These are phyloP conservation scores for Zasmidium citrigriseum DNA, from an alignment of 2,329 filamentous ascomycete genomes.

Conservation along the genomic window DNA sequence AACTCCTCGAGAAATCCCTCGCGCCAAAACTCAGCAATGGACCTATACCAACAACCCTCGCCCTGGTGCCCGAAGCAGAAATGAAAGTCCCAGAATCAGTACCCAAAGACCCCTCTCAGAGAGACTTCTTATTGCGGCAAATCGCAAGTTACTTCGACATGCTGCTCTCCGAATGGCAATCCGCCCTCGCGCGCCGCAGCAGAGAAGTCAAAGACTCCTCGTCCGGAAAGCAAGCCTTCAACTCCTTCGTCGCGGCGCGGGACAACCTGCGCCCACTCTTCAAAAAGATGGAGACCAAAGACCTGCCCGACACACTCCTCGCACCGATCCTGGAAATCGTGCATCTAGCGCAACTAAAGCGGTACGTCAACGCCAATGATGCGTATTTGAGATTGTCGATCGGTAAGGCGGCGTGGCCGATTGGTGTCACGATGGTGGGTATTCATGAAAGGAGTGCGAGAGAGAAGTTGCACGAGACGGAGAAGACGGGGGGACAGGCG, in stretches of 20 bases:
- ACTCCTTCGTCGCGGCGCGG: slow-evolving; percentile 81
- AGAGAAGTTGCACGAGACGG: slow-evolving; percentile 85
- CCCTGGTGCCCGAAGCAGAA: slow-evolving; percentile 77
- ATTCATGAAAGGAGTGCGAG: slow-evolving; percentile 96
- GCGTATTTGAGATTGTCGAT: slow-evolving; percentile 92
- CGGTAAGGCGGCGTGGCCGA: slow-evolving; percentile 76
- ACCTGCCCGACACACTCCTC: slow-evolving; percentile 72
- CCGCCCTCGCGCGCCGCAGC: slow-evolving; percentile 66
- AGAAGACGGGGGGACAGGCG: slow-evolving; percentile 63
- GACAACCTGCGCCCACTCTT: slow-evolving; percentile 90
- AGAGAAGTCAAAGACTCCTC: slow-evolving; percentile 67
- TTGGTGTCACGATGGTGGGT: slow-evolving; percentile 99
- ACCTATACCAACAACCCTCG: slow-evolving; percentile 83
- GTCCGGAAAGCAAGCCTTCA: slow-evolving; percentile 78
- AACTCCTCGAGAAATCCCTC: slow-evolving; percentile 52
- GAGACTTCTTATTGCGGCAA: slow-evolving; percentile 78
- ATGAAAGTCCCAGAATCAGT: slow-evolving; percentile 76
- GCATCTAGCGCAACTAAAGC: slow-evolving; percentile 80
- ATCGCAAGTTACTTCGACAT: slow-evolving; percentile 95
- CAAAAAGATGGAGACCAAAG: slow-evolving; percentile 79
- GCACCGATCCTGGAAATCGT: slow-evolving; percentile 89
- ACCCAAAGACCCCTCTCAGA: slow-evolving; percentile 63
- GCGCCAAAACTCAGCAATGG: slow-evolving; percentile 59
- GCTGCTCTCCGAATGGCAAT: slow-evolving; percentile 86
- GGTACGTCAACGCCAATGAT: slow-evolving; percentile 96